Evolutionary conservation across 2,329 filamentous ascomycete genomes (phyloP).

Genomic region (Epichloe baconii): DNA sequence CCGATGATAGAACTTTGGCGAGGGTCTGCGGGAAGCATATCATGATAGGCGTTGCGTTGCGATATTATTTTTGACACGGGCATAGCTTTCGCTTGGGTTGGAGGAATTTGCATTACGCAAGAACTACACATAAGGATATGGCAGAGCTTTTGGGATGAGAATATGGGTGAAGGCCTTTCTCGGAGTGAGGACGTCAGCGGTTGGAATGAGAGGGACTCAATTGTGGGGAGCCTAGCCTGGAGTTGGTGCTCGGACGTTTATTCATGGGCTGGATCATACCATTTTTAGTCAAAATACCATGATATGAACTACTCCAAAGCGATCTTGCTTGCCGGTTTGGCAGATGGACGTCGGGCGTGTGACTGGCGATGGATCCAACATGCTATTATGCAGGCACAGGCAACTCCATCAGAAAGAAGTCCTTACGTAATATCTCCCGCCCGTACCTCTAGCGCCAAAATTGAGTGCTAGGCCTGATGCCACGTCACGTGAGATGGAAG

Average conservation of each 20-base stretch:
- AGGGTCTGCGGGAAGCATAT: slow-evolving; percentile 21
- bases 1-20: slow-evolving; percentile 18
- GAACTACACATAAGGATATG: slow-evolving; percentile 7
- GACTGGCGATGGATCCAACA: background rate
- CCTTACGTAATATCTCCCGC: too few relatives aligned
- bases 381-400: too few relatives aligned
- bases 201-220: background rate
- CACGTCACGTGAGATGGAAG: slow-evolving; percentile 12
- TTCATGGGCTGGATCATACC: slow-evolving; percentile 4
- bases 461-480: background rate
- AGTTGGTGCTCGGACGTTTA: slow-evolving; percentile 9
- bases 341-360: background rate
- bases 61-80: slow-evolving; percentile 15
- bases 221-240: background rate
- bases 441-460: background rate
- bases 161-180: background rate
- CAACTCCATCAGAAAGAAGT: too few relatives aligned
- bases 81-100: background rate
- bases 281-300: slow-evolving; percentile 10
- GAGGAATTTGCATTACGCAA: slow-evolving; percentile 17
- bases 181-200: background rate
- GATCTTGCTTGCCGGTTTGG: too few relatives aligned
- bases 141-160: background rate
- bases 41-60: slow-evolving; percentile 24
- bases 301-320: slow-evolving; percentile 1